Evolutionary conservation across 2,329 filamentous ascomycete species (phyloP).

Genomic region (Xylaria sp.): DNA sequence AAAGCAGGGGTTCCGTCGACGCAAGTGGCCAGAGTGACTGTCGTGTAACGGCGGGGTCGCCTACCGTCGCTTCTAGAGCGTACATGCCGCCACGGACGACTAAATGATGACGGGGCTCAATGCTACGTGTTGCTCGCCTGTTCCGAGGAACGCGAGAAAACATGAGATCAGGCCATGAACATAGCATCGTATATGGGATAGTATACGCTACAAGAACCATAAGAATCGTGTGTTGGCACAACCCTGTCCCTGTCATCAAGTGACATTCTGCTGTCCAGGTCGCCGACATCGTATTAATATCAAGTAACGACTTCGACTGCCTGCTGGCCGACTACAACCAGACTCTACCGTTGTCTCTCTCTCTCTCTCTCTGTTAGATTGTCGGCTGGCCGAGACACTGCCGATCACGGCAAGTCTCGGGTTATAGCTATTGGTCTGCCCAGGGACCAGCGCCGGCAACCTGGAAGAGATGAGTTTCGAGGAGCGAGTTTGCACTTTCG

Average conservation of each 20-base stretch:
- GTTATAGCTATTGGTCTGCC: background rate
- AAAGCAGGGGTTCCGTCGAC: slow-evolving; percentile 21
- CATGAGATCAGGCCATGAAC: slow-evolving; percentile 4
- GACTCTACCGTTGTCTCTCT: background rate
- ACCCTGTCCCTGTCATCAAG: background rate
- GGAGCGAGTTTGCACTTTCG: background rate
- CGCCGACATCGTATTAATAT: background rate
- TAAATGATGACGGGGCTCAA: background rate
- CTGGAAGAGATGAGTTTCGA: background rate
- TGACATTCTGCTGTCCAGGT: background rate
- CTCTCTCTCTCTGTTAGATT: background rate
- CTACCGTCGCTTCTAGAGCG: slow-evolving; percentile 23
- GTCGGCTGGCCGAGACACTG: background rate
- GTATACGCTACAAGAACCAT: background rate
- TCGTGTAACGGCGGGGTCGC: slow-evolving; percentile 17
- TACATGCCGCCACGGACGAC: background rate
- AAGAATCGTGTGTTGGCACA: slow-evolving; percentile 14
- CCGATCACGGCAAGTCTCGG: slow-evolving; percentile 1
- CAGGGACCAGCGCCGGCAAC: background rate
- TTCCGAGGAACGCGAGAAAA: slow-evolving; percentile 4
- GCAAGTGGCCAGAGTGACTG: slow-evolving; percentile 24
- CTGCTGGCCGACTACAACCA: background rate
- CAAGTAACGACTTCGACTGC: background rate
- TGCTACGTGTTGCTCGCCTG: background rate
- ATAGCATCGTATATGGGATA: background rate